phyloP scores from a whole-genome alignment of 148 eudicot species.

The Rheum nobile region DNA sequence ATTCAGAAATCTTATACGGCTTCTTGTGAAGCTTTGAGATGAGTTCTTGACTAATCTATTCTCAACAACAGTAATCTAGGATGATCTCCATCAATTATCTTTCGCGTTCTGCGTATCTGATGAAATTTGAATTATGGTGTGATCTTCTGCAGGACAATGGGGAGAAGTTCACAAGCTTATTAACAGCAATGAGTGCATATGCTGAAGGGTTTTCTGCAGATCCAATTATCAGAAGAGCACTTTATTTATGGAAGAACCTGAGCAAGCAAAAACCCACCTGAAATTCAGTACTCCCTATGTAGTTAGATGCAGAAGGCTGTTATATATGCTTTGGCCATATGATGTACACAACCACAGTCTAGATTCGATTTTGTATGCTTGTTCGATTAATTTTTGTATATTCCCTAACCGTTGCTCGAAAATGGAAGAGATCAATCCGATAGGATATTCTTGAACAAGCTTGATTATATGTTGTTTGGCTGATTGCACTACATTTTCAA shows the following conservation, averaged over 20 bases:
- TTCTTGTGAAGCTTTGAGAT: neutral
- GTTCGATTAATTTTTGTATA: neutral
- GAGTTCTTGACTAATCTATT: neutral
- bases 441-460: neutral
- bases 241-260: slow-evolving; percentile 78
- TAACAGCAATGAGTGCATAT: slow-evolving; percentile 86
- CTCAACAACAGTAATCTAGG: neutral
- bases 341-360: neutral
- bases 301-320: neutral
- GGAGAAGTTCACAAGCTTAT: slow-evolving; percentile 71
- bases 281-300: neutral
- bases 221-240: slow-evolving; percentile 60
- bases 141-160: slow-evolving; percentile 56
- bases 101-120: neutral
- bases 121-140: neutral
- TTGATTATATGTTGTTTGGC: no score
- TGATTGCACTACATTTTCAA: no score
- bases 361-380: neutral
- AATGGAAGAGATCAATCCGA: neutral
- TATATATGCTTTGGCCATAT: neutral
- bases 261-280: slow-evolving; percentile 16
- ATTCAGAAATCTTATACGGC: neutral
- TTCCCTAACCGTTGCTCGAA: neutral
- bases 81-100: neutral
- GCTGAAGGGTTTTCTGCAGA: slow-evolving; percentile 97